phyloP scores from a whole-genome alignment of 768 basidiomycete genomes.

The Suillus americanus region DNA sequence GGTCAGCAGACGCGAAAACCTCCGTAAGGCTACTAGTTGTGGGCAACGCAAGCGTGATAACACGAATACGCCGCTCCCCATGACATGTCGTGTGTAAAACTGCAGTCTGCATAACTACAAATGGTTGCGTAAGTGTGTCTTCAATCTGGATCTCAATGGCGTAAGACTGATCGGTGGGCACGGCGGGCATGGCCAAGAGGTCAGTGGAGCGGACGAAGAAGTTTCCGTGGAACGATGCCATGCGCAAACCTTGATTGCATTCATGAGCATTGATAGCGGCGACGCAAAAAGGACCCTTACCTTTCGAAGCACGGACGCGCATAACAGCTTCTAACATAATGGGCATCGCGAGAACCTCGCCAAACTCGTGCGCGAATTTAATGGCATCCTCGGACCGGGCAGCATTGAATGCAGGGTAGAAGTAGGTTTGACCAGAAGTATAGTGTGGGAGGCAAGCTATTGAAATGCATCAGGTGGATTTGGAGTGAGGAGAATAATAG shows the following conservation, averaged over 20 bases:
- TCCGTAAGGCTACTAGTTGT: conserved; percentile 88
- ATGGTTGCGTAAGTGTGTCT: conserved; percentile 86
- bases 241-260: conserved; percentile 65
- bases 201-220: conserved; percentile 98
- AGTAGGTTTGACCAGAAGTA: conserved; percentile 97
- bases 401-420: conserved; percentile 98
- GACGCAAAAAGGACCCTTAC: conserved; percentile 36
- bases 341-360: conserved; percentile 87
- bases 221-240: conserved; percentile 98
- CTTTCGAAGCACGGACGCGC: conserved; percentile 96
- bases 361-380: conserved; percentile 98
- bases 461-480: conserved; percentile 2
- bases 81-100: conserved; percentile 93
- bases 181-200: conserved; percentile 91
- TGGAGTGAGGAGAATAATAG: conserved; percentile 1
- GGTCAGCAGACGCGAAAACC: conserved; percentile 87
- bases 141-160: conserved; percentile 95
- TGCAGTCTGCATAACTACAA: conserved; percentile 93
- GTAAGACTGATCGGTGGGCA: conserved; percentile 96
- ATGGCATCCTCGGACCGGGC: conserved; percentile 91
- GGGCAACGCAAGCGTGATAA: conserved; percentile 84
- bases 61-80: conserved; percentile 90
- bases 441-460: conserved; percentile 94
- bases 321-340: conserved; percentile 97
- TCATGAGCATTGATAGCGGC: neutral